Percentiles rank a stretch among this genome's conserved stretches.
phyloP scores from a whole-genome alignment of 352 stramenopile genomes.

The Phytophthora crassamura region DNA sequence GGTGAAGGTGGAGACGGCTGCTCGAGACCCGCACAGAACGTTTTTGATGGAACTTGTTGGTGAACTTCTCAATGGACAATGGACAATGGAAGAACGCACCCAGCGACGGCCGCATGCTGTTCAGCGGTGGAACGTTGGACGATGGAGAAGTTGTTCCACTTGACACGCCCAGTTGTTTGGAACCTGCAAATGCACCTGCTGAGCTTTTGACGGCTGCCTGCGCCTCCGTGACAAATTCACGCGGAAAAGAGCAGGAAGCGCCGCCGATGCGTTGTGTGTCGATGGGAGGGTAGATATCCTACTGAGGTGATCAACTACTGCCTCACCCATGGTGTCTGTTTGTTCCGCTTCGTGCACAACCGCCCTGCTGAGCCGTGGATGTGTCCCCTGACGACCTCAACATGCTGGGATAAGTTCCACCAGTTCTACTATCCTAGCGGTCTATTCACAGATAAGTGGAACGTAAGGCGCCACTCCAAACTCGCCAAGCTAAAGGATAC shows the following conservation, averaged over 20 bases:
- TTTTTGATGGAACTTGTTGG: too few species aligned
- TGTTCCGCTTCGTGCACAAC: conserved; percentile 2
- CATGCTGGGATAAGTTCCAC: conserved; percentile 15
- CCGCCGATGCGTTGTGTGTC: neutral
- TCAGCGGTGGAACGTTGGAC: neutral
- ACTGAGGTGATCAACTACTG: conserved; percentile 13
- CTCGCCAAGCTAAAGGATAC: neutral
- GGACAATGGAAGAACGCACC: too few species aligned
- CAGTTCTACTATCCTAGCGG: conserved; percentile 7
- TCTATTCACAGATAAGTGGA: conserved; percentile 1
- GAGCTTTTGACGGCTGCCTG: neutral
- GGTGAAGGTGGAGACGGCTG: too few species aligned
- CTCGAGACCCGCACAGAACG: too few species aligned
- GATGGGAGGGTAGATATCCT: conserved; percentile 3
- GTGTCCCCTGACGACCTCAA: neutral
- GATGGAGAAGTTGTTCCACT: neutral
- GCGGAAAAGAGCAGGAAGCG: conserved; percentile 7
- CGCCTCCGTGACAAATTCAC: conserved; percentile 5
- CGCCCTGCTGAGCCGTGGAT: neutral
- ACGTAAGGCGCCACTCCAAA: conserved; percentile 4
- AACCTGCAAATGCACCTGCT: neutral
- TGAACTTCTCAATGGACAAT: too few species aligned
- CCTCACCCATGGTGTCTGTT: neutral
- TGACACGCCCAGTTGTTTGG: neutral
- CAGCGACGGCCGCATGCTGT: too few species aligned